Evolutionary conservation across 192 early-diverging fungal genomes (phyloP).

Genomic region (Rhizophlyctis rosea): DNA sequence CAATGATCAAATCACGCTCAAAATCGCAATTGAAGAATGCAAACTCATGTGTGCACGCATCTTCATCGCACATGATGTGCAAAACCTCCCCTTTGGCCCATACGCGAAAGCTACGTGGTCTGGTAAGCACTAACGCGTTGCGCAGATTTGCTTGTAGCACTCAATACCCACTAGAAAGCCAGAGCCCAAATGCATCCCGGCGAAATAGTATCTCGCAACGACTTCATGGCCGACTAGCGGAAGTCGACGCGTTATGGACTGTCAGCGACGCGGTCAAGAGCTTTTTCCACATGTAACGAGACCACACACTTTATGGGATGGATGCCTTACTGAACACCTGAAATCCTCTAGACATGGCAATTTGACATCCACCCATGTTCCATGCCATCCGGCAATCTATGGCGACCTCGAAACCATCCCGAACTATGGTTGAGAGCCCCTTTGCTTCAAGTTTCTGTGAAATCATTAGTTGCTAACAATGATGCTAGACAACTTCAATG

Average conservation of each 20-base stretch:
- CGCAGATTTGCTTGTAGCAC: too few relatives aligned
- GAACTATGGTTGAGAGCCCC: too few relatives aligned
- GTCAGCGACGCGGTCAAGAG: constrained; percentile 21
- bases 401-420: too few relatives aligned
- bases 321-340: too few relatives aligned
- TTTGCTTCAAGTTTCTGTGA: neutral
- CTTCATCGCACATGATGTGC: constrained; percentile 23
- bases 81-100: constrained; percentile 28
- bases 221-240: too few relatives aligned
- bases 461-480: neutral
- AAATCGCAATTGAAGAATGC: constrained; percentile 23
- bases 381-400: constrained; percentile 22
- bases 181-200: too few relatives aligned
- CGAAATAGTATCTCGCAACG: too few relatives aligned
- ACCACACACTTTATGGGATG: too few relatives aligned
- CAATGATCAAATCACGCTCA: constrained; percentile 21
- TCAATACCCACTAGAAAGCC: too few relatives aligned
- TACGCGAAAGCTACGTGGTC: constrained; percentile 4
- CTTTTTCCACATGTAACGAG: constrained; percentile 16
- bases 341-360: too few relatives aligned
- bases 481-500: constrained; percentile 19
- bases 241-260: constrained; percentile 26
- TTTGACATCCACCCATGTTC: constrained; percentile 13
- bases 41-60: constrained; percentile 7
- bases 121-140: too few relatives aligned